A percentile compares a stretch with the other conserved stretches of the same genome.
phyloP scores from a whole-genome alignment of 306 rosid species.

The Carpinus viminea region DNA sequence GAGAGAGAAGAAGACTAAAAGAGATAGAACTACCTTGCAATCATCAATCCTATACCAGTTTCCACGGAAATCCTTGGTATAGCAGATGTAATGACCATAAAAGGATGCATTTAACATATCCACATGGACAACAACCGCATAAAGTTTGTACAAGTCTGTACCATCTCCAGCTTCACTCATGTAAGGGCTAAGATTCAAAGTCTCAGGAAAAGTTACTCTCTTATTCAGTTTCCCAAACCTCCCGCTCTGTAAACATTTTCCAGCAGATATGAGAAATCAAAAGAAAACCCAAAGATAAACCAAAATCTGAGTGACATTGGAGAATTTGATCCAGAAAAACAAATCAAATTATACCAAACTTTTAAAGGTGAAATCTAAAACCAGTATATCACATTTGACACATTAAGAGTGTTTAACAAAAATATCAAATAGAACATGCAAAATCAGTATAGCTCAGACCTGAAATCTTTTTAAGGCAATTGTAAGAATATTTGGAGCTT shows the following conservation, averaged over 20 bases:
- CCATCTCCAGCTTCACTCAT: conserved; percentile 83
- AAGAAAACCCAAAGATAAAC: conserved; percentile 8
- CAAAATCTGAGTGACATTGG: conserved; percentile 8
- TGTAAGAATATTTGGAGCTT: conserved; percentile 89
- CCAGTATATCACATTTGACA: not conserved
- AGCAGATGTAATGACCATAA: conserved; percentile 97
- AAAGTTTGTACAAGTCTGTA: conserved; percentile 70
- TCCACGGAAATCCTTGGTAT: conserved; percentile 74
- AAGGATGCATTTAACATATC: conserved; percentile 96
- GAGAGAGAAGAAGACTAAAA: not conserved
- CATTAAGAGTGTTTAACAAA: conserved; percentile 16
- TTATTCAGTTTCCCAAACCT: conserved; percentile 95
- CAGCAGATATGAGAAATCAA: conserved; percentile 5
- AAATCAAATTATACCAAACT: conserved; percentile 9
- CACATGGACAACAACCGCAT: conserved; percentile 90
- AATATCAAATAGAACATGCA: conserved; percentile 9
- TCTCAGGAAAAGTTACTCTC: conserved; percentile 87
- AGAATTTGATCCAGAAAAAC: not conserved
- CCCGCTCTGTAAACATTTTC: conserved; percentile 70
- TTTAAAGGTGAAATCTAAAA: conserved; percentile 12
- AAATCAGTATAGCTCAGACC: conserved; percentile 51
- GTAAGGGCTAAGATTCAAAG: conserved; percentile 76
- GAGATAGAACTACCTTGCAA: conserved; percentile 62
- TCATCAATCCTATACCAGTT: conserved; percentile 87
- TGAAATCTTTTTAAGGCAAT: conserved; percentile 97